Evolutionary conservation across 78 protist species (phyloP).

Genomic region (Dictyostelium firmibasis): DNA sequence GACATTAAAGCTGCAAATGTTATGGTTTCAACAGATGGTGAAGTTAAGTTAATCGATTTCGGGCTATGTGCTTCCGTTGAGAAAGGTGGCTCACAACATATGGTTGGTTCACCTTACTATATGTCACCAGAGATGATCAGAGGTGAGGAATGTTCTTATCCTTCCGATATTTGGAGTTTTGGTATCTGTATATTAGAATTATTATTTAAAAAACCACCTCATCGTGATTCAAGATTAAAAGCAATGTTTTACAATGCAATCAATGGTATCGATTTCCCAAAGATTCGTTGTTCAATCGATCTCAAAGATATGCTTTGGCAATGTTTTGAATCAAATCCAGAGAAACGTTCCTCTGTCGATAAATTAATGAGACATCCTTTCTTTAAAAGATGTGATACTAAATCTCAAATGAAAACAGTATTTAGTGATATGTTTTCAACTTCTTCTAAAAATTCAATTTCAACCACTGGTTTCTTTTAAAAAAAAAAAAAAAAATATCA

Average conservation of each 20-base stretch:
- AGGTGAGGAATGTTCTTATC: slow-evolving; percentile 50
- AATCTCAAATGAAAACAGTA: slow-evolving; percentile 47
- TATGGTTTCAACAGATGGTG: slow-evolving; percentile 74
- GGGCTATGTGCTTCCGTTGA: slow-evolving; percentile 49
- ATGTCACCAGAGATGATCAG: slow-evolving; percentile 82
- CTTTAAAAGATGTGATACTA: slow-evolving; percentile 54
- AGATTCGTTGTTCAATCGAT: slow-evolving; percentile 58
- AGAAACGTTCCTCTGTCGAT: slow-evolving; percentile 50
- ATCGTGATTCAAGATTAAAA: slow-evolving; percentile 46
- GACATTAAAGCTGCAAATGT: slow-evolving; percentile 77
- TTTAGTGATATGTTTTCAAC: slow-evolving; percentile 39
- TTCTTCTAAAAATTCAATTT: slow-evolving; percentile 22
- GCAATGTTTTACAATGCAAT: slow-evolving; percentile 61
- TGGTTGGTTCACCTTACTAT: slow-evolving; percentile 84
- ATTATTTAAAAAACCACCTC: slow-evolving; percentile 47
- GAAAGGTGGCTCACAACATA: slow-evolving; percentile 49
- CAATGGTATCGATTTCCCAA: slow-evolving; percentile 46
- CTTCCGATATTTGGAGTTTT: slow-evolving; percentile 82
- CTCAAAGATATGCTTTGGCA: slow-evolving; percentile 73
- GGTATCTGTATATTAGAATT: slow-evolving; percentile 77
- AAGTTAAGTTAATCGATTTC: slow-evolving; percentile 76
- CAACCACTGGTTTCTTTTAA: slow-evolving; percentile 51
- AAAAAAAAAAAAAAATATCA: background rate
- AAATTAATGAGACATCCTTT: slow-evolving; percentile 79
- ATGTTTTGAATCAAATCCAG: slow-evolving; percentile 76